phyloP scores from a whole-genome alignment of 768 basidiomycete species.

The Solioccasus polychromus region DNA sequence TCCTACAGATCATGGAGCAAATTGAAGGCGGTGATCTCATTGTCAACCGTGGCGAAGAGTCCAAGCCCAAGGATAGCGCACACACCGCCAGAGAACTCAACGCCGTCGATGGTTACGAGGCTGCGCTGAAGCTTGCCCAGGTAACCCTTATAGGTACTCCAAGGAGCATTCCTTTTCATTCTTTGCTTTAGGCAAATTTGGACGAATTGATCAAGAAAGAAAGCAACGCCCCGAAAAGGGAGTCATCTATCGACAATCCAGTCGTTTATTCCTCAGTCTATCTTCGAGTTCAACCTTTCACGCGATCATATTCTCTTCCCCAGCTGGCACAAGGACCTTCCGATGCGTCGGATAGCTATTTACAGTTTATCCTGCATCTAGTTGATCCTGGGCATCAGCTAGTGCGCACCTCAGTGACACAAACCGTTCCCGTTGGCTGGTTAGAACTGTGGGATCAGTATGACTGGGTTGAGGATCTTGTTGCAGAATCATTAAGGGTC shows the following conservation, averaged over 20 bases:
- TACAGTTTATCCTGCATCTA: slow-evolving; percentile 65
- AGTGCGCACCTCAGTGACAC: slow-evolving; percentile 74
- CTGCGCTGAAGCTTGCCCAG: slow-evolving; percentile 82
- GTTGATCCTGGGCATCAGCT: slow-evolving; percentile 80
- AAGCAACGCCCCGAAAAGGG: slow-evolving; percentile 30
- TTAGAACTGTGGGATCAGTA: slow-evolving; percentile 86
- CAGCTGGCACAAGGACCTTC: slow-evolving; percentile 23
- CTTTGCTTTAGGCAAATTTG: slow-evolving; percentile 60
- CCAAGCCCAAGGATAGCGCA: slow-evolving; percentile 56
- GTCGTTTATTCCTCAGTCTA: slow-evolving; percentile 89
- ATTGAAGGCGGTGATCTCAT: slow-evolving; percentile 90
- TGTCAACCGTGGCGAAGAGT: slow-evolving; percentile 80
- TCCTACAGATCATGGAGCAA: slow-evolving; percentile 82
- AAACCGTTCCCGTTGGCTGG: slow-evolving; percentile 84
- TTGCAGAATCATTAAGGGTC: slow-evolving; percentile 82
- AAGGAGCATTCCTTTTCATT: slow-evolving; percentile 1
- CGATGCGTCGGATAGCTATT: slow-evolving; percentile 33
- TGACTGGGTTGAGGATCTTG: slow-evolving; percentile 94
- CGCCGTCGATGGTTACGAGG: slow-evolving; percentile 78
- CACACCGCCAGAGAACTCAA: slow-evolving; percentile 67
- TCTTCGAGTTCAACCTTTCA: slow-evolving; percentile 89
- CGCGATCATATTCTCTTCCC: slow-evolving; percentile 51
- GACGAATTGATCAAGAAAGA: slow-evolving; percentile 73
- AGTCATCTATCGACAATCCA: slow-evolving; percentile 46
- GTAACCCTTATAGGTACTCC: slow-evolving; percentile 38